These are phyloP conservation scores for Posidonia australis DNA, from an alignment of 106 monocot species.

Conservation along the genomic window DNA sequence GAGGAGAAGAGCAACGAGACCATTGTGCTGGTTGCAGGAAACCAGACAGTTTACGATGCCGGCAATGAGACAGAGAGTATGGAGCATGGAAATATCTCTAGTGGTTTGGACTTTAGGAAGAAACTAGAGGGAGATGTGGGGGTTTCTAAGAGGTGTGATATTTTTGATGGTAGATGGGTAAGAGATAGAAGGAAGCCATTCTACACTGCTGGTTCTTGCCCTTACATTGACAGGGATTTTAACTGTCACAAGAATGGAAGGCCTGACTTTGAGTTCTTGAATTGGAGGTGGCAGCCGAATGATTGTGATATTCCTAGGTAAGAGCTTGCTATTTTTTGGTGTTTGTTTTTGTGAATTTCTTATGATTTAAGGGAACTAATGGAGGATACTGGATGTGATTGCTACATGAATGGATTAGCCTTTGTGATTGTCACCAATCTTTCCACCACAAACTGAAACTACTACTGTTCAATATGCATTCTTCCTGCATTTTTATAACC, in stretches of 20 bases:
- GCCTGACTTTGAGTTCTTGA: slow-evolving; percentile 60
- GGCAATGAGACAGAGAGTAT: neutral
- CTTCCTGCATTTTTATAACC: too few species aligned
- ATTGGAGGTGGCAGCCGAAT: slow-evolving; percentile 81
- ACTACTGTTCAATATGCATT: too few species aligned
- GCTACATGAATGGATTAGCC: too few species aligned
- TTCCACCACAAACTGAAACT: too few species aligned
- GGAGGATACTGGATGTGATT: too few species aligned
- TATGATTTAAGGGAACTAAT: too few species aligned
- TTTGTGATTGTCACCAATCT: too few species aligned
- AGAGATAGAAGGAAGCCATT: slow-evolving; percentile 36
- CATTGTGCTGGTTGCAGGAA: neutral
- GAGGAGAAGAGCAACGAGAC: neutral
- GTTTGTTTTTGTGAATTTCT: neutral
- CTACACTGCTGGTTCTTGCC: slow-evolving; percentile 48
- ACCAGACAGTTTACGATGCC: too few species aligned
- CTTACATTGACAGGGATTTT: slow-evolving; percentile 42
- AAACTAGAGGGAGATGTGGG: neutral
- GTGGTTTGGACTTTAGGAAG: too few species aligned
- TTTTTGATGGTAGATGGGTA: slow-evolving; percentile 72
- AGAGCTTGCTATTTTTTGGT: neutral
- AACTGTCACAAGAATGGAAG: slow-evolving; percentile 75
- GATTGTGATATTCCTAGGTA: slow-evolving; percentile 69
- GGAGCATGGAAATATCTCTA: neutral
- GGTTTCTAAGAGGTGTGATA: slow-evolving; percentile 38